phyloP scores from a whole-genome alignment of 2,329 filamentous ascomycete species.

The Sclerotinia trifoliorum region DNA sequence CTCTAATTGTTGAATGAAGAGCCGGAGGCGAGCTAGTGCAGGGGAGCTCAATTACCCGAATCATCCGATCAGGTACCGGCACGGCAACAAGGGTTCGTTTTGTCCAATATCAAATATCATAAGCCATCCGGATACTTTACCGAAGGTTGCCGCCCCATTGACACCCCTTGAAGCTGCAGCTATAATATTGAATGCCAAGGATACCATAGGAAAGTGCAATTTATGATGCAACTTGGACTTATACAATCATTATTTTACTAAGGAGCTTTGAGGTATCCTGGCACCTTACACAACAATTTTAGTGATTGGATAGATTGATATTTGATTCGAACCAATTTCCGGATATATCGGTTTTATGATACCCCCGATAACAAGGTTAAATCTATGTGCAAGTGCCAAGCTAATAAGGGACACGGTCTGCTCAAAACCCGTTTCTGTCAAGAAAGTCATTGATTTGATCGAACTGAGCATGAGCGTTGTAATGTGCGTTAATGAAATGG shows the following conservation, averaged over 20 bases:
- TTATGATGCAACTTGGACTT: background rate
- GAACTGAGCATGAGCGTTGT: background rate
- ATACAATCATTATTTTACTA: background rate
- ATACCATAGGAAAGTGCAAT: background rate
- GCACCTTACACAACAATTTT: background rate
- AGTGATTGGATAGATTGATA: background rate
- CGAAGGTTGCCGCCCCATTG: background rate
- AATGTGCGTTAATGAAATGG: slow-evolving; percentile 9
- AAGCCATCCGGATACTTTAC: background rate
- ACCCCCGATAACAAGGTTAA: too few species aligned
- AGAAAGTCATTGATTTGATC: slow-evolving; percentile 1
- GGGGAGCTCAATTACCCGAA: background rate
- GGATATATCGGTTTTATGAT: background rate
- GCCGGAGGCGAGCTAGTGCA: background rate
- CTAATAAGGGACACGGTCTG: background rate
- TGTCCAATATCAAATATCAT: background rate
- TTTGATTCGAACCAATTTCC: background rate
- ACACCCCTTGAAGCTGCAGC: background rate
- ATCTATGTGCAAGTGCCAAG: background rate
- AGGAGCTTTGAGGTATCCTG: background rate
- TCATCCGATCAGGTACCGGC: background rate
- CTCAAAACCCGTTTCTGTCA: background rate
- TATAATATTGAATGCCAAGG: background rate
- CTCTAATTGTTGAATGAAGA: background rate
- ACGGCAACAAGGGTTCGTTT: too few species aligned